Conservation (phyloP, 768 basidiomycete species). For the Amanita molliuscula region DNA sequence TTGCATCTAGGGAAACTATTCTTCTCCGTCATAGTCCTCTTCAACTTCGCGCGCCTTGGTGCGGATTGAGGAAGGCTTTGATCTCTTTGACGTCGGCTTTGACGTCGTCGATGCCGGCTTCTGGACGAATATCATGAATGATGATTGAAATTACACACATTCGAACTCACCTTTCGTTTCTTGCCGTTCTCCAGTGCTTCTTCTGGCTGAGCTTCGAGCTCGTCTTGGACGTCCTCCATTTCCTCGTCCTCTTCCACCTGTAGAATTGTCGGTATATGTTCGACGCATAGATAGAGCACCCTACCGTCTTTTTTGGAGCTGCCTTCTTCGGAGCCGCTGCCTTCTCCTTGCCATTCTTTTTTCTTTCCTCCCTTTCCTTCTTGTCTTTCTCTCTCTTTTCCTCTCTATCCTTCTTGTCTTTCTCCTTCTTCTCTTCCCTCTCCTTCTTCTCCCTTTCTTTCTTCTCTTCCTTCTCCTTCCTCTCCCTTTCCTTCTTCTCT, state of each 20-base stretch:
- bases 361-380: slow-evolving; percentile 21
- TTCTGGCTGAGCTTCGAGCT: slow-evolving; percentile 30
- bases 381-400: slow-evolving; percentile 20
- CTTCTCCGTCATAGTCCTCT: slow-evolving; percentile 21
- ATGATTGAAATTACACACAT: background rate
- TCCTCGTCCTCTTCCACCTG: slow-evolving; percentile 21
- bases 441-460: slow-evolving; percentile 14
- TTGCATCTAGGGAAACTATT: background rate
- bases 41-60: slow-evolving; percentile 40
- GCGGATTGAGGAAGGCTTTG: slow-evolving; percentile 26
- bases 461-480: slow-evolving; percentile 10
- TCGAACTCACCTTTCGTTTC: slow-evolving; percentile 57
- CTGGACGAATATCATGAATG: slow-evolving; percentile 13
- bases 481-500: slow-evolving; percentile 8
- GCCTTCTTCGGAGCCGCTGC: slow-evolving; percentile 14
- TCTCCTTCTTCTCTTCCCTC: background rate
- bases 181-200: slow-evolving; percentile 41
- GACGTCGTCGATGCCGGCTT: slow-evolving; percentile 30
- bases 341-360: slow-evolving; percentile 11
- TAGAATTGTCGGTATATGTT: slow-evolving; percentile 19
- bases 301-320: slow-evolving; percentile 12
- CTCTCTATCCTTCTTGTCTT: slow-evolving; percentile 8
- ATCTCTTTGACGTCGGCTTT: slow-evolving; percentile 39
- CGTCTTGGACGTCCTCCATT: slow-evolving; percentile 29
- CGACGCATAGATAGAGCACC: background rate